Percentiles rank a stretch among this genome's conserved stretches.
phyloP scores from a whole-genome alignment of 2,329 filamentous ascomycete species.

The Aureobasidium melanogenum region DNA sequence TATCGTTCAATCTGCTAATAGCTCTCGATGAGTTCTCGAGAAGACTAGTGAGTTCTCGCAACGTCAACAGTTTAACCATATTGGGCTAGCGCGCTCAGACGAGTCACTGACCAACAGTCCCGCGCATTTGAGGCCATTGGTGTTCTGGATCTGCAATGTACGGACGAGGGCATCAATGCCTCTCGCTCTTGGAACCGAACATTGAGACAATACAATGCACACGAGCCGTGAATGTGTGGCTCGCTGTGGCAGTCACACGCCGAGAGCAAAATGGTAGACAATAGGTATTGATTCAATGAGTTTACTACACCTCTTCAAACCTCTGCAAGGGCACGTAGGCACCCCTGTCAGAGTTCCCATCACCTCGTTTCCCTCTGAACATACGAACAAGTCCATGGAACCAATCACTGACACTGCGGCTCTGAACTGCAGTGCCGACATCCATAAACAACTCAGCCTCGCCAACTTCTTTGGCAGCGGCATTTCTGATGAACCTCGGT shows the following conservation, averaged over 20 bases:
- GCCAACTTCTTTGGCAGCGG: slow-evolving; percentile 37
- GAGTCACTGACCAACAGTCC: too few relatives aligned
- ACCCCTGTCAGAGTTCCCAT: slow-evolving; percentile 28
- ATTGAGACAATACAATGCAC: too few relatives aligned
- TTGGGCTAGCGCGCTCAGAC: background rate
- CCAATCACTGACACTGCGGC: slow-evolving; percentile 2
- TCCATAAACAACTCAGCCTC: slow-evolving; percentile 15
- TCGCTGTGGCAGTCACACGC: too few relatives aligned
- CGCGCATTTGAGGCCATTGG: too few relatives aligned
- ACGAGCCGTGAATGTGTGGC: too few relatives aligned
- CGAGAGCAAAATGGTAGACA: too few relatives aligned
- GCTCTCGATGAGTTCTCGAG: background rate
- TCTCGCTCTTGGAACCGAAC: too few relatives aligned
- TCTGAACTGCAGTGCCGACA: slow-evolving; percentile 5
- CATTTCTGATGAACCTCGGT: slow-evolving; percentile 75
- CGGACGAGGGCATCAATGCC: background rate
- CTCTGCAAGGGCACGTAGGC: slow-evolving; percentile 39
- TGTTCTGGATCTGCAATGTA: too few relatives aligned
- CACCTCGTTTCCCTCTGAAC: slow-evolving; percentile 26
- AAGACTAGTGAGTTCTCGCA: background rate
- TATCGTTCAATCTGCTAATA: background rate
- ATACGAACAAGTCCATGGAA: background rate
- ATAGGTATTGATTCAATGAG: background rate
- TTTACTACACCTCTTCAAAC: slow-evolving; percentile 23
- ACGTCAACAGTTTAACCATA: background rate